Percentiles rank a stretch among this genome's conserved stretches.
Evolutionary conservation across 176 grass and related monocot species (phyloP).

Genomic region (Cymbopogon citratus): DNA sequence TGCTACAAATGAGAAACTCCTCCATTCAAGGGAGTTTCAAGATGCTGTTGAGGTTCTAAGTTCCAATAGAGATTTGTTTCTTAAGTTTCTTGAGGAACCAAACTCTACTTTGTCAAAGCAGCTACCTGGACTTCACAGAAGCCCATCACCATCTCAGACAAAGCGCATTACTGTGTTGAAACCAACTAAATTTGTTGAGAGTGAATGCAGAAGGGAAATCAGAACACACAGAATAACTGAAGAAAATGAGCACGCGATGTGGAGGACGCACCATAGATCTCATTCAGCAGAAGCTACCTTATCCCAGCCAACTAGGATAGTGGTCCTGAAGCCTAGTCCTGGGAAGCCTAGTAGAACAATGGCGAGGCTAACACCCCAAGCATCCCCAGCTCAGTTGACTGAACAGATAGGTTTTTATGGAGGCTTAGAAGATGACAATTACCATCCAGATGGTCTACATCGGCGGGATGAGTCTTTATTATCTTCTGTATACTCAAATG

Average conservation of each 20-base stretch:
- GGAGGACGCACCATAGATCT: constrained; percentile 43
- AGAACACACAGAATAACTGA: constrained; percentile 27
- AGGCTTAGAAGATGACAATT: constrained; percentile 26
- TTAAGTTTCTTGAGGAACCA: constrained; percentile 93
- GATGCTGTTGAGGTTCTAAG: constrained; percentile 80
- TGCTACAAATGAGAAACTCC: constrained; percentile 56
- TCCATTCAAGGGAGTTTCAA: constrained; percentile 76
- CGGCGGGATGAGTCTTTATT: constrained; percentile 76
- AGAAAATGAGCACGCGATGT: constrained; percentile 25
- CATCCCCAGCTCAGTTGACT: constrained; percentile 22
- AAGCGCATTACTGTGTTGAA: constrained; percentile 86
- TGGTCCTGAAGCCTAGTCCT: constrained; percentile 82
- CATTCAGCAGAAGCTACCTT: constrained; percentile 50
- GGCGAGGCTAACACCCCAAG: constrained; percentile 25
- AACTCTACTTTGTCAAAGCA: constrained; percentile 55
- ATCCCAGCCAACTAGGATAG: constrained; percentile 73
- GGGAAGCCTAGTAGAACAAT: constrained; percentile 42
- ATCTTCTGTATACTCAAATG: constrained; percentile 87
- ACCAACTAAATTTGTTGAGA: constrained; percentile 63
- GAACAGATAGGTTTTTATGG: constrained; percentile 7
- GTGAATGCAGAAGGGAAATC: constrained; percentile 34
- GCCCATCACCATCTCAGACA: constrained; percentile 46
- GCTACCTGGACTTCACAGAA: constrained; percentile 6
- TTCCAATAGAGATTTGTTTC: constrained; percentile 90
- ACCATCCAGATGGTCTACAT: constrained; percentile 32